Conservation (phyloP, 371 early-diverging fungal species). For the Mucor mucedo region DNA sequence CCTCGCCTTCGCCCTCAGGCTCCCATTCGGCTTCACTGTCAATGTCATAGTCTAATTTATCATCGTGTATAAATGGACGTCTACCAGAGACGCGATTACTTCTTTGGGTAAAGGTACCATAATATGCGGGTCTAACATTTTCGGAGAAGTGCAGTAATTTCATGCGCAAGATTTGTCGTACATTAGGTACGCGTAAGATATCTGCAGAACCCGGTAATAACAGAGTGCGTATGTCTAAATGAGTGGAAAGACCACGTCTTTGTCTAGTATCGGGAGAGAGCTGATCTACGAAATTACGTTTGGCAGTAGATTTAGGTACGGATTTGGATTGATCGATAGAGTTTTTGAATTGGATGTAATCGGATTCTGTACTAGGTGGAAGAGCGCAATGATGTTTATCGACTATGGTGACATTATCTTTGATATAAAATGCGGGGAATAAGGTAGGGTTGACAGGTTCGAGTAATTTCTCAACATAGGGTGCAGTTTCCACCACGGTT, state of each 20-base stretch:
- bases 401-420: conserved; percentile 53
- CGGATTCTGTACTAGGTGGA: conserved; percentile 17
- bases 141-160: conserved; percentile 76
- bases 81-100: conserved; percentile 62
- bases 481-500: conserved; percentile 10
- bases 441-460: conserved; percentile 40
- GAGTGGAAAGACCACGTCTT: conserved; percentile 25
- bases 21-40: conserved; percentile 94
- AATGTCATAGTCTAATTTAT: conserved; percentile 77
- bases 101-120: conserved; percentile 80
- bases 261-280: conserved; percentile 17
- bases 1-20: conserved; percentile 89
- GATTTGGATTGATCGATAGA: neutral
- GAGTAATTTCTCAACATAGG: conserved; percentile 17
- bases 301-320: neutral
- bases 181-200: conserved; percentile 30
- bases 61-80: conserved; percentile 69
- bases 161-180: conserved; percentile 56
- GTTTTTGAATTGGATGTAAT: conserved; percentile 10
- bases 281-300: conserved; percentile 5
- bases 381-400: conserved; percentile 8
- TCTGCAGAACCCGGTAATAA: conserved; percentile 31
- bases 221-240: conserved; percentile 18
- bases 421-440: conserved; percentile 75
- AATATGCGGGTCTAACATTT: conserved; percentile 80